Conservation (phyloP, 768 basidiomycete genomes). For the Phaeotremella skinneri region DNA sequence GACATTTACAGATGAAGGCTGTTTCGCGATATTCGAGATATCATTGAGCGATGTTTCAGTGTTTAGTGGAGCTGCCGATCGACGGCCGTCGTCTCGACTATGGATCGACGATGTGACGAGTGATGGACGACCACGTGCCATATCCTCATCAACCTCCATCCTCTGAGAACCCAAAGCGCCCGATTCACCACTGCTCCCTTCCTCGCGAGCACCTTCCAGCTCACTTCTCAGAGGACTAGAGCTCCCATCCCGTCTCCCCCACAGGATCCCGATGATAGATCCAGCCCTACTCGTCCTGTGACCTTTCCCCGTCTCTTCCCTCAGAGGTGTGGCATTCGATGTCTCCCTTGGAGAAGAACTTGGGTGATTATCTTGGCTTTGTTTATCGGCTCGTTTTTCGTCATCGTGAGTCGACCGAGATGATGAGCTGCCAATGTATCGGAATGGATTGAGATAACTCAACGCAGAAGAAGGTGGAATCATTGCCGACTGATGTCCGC, state of each 20-base stretch:
- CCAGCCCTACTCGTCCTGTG: not conserved
- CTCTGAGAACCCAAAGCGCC: too few relatives aligned
- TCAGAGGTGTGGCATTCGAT: constrained; percentile 1
- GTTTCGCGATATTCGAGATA: too few relatives aligned
- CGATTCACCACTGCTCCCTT: not conserved
- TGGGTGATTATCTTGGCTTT: not conserved
- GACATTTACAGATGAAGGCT: not conserved
- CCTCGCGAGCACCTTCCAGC: not conserved
- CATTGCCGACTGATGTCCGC: too few relatives aligned
- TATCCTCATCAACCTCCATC: constrained; percentile 1
- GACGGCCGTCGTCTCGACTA: not conserved
- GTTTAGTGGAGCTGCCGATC: constrained; percentile 5
- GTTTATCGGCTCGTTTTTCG: not conserved
- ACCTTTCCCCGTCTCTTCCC: not conserved
- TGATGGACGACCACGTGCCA: not conserved
- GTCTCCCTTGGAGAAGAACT: constrained; percentile 8
- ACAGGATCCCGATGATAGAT: not conserved
- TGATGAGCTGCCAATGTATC: not conserved
- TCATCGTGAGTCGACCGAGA: not conserved
- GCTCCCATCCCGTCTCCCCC: constrained; percentile 1
- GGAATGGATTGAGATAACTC: not conserved
- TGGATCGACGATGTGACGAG: not conserved
- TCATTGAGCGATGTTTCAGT: not conserved
- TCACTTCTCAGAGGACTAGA: not conserved
- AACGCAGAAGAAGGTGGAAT: not conserved